Evolutionary conservation across 352 stramenopile species (phyloP).

Genomic region (Pythium apleroticum): DNA sequence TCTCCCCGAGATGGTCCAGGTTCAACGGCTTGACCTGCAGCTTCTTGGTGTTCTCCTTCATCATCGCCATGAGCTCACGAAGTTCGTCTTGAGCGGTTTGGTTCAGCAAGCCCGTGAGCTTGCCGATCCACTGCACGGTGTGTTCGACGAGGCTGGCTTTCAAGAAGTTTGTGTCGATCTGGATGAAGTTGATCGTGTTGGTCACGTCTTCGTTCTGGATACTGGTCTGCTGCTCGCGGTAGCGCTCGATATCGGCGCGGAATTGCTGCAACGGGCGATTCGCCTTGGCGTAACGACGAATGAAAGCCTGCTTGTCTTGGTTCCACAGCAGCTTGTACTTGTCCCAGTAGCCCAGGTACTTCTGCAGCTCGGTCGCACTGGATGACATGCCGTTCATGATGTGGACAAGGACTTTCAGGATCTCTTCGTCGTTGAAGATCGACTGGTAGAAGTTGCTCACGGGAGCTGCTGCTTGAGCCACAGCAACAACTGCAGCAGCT

Average conservation of each 20-base stretch:
- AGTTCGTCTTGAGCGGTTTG: constrained; percentile 90
- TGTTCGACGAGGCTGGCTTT: constrained; percentile 92
- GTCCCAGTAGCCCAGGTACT: constrained; percentile 95
- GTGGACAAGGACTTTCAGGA: constrained; percentile 92
- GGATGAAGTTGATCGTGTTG: constrained; percentile 95
- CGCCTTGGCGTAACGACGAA: constrained; percentile 94
- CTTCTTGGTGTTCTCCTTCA: constrained; percentile 87
- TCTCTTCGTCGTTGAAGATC: constrained; percentile 96
- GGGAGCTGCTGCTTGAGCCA: neutral
- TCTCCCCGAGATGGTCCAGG: constrained; percentile 91
- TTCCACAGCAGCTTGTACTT: constrained; percentile 94
- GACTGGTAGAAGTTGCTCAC: constrained; percentile 90
- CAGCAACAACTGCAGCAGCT: neutral
- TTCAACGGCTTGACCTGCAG: constrained; percentile 84
- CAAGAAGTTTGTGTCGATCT: constrained; percentile 93
- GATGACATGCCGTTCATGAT: constrained; percentile 97
- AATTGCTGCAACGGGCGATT: constrained; percentile 93
- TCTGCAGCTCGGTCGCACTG: constrained; percentile 92
- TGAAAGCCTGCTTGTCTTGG: constrained; percentile 94
- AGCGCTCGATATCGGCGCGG: constrained; percentile 90
- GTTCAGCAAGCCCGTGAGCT: constrained; percentile 91
- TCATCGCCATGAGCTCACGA: constrained; percentile 84
- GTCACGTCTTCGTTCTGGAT: constrained; percentile 92
- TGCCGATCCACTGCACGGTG: constrained; percentile 93
- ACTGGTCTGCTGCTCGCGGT: constrained; percentile 89